A percentile compares a stretch with the other conserved stretches of the same genome.
These are phyloP conservation scores for Aspergillus sp. DNA, from an alignment of 2,329 filamentous ascomycete genomes.

Conservation along the genomic window DNA sequence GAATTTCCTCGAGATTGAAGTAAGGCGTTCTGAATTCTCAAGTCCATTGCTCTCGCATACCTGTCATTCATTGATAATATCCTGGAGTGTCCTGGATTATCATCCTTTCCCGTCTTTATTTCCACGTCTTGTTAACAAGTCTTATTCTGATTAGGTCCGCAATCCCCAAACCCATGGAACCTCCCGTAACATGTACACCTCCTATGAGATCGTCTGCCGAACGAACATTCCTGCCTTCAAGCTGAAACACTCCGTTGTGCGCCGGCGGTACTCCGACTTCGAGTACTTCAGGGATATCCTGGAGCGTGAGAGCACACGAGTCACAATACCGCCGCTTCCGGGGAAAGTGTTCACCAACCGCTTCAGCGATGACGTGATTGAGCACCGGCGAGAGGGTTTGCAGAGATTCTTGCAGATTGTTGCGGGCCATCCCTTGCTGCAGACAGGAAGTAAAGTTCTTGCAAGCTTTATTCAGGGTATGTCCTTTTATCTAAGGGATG, in stretches of 20 bases:
- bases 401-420: conserved; percentile 97
- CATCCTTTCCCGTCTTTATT: too few species aligned
- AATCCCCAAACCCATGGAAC: conserved; percentile 93
- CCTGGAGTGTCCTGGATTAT: too few species aligned
- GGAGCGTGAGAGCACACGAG: conserved; percentile 86
- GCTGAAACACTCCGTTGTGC: conserved; percentile 78
- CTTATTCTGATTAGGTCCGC: conserved; percentile 57
- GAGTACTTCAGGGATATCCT: conserved; percentile 98
- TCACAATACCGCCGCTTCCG: conserved; percentile 90
- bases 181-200: conserved; percentile 94
- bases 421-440: conserved; percentile 87
- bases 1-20: conserved; percentile 98
- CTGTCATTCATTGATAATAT: neutral
- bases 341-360: conserved; percentile 98
- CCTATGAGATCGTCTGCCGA: conserved; percentile 94
- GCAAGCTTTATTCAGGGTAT: conserved; percentile 93
- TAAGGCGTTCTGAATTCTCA: conserved; percentile 33
- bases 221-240: conserved; percentile 99
- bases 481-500: conserved; percentile 14
- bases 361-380: conserved; percentile 97
- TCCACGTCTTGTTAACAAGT: neutral
- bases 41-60: neutral
- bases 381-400: conserved; percentile 81
- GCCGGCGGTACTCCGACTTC: conserved; percentile 93
- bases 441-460: conserved; percentile 95